phyloP scores from a whole-genome alignment of 371 early-diverging fungal species.

The Mycotypha africana region DNA sequence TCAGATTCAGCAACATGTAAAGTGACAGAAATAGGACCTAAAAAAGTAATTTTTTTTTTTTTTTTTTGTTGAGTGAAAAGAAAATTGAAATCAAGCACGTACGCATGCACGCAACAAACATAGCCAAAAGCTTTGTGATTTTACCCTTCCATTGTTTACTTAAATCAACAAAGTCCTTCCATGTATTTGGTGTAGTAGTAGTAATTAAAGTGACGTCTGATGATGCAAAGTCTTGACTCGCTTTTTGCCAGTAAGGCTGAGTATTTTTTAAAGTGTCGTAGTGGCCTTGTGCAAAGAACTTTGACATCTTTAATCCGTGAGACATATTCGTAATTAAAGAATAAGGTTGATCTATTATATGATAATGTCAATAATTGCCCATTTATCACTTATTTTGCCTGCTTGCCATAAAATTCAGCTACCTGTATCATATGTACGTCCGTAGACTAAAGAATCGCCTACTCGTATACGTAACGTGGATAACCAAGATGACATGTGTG shows the following conservation, averaged over 20 bases:
- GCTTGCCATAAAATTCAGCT: neutral
- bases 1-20: slow-evolving; percentile 18
- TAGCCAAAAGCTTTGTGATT: too few species aligned
- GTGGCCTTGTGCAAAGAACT: slow-evolving; percentile 32
- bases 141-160: slow-evolving; percentile 40
- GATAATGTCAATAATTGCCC: neutral
- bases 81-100: too few species aligned
- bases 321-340: slow-evolving; percentile 35
- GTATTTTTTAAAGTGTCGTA: slow-evolving; percentile 12
- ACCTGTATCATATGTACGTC: slow-evolving; percentile 43
- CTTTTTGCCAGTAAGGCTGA: slow-evolving; percentile 31
- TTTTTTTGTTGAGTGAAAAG: slow-evolving; percentile 7
- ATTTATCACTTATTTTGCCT: neutral
- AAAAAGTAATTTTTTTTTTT: neutral
- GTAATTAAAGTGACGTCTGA: slow-evolving; percentile 33
- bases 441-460: slow-evolving; percentile 13
- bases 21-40: slow-evolving; percentile 42
- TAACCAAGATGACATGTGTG: slow-evolving; percentile 27
- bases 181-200: slow-evolving; percentile 26
- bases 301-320: slow-evolving; percentile 36
- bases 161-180: slow-evolving; percentile 31
- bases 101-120: too few species aligned
- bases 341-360: slow-evolving; percentile 20
- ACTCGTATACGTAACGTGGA: neutral
- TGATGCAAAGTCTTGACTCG: slow-evolving; percentile 7